Base-by-base conservation (phyloP, 257 asterid species). In the Primulina eburnea region DNA sequence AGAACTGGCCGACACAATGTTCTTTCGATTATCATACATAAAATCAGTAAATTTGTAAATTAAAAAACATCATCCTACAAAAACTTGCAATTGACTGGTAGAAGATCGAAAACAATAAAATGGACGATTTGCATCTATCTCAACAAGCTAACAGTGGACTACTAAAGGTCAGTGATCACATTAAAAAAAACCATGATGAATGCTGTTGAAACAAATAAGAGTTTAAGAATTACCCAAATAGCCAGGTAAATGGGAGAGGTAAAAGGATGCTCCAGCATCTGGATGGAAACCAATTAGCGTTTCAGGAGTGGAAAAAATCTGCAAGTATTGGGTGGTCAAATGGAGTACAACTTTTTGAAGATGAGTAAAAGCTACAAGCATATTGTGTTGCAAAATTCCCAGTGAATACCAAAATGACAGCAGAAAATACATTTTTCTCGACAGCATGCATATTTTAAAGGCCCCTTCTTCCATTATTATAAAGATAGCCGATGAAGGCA, bases 221-320 rank as follows among this genome's bases (percentile, higher is more conserved):
- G 30, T 34, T 57, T 35, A 74, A 38, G 17, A 63, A 68, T 81
- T 77, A 86, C 97, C 99, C 82, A 94, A 79, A 82, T 82, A 74
- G 76, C 99, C 99, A 76, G 97, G 99, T 50, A 94, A 86, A 80
- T 80, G 97, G 62, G 97, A 88, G 71, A 91, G 95, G 83, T 89
- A 82, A 83, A 94, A 94, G 70, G 99, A 94, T 64, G 99, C 99
- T 58, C 92, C 97, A 3, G 97, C 99, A 75, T 94, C 99, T 29
- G 99, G 97, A 81, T 94, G 97, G 87, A 86, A 94, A 64, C 99
- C 99, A 73, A 94, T 94, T 80, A 80, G 77, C 34, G 93, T 89
- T 82, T 94, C 99, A 3, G 97, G 97, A 1, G 97, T 94, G 73
- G 96, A 89, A 84, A 94, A 91, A 63, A 91, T 88, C 97, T 94